Conservation (phyloP, 2,329 filamentous ascomycete genomes). For the Botrytis fragariae region DNA sequence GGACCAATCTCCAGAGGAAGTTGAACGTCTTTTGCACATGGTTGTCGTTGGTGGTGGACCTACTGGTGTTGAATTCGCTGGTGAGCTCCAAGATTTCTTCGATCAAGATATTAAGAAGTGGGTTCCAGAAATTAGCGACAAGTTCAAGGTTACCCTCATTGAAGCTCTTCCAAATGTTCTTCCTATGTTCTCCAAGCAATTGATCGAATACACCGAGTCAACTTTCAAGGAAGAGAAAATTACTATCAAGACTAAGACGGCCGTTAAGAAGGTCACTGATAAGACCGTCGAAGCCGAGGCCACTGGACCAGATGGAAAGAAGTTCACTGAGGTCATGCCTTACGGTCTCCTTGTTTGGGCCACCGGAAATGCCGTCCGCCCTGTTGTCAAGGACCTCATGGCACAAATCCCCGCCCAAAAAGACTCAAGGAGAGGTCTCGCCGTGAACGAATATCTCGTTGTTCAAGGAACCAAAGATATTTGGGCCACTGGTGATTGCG, state of each 20-base stretch:
- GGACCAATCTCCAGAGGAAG: constrained; percentile 82
- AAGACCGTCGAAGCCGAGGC: constrained; percentile 90
- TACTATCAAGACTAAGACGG: constrained; percentile 95
- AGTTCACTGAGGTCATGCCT: constrained; percentile 76
- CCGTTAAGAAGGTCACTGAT: constrained; percentile 96
- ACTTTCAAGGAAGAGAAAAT: constrained; percentile 99
- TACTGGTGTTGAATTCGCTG: constrained; percentile 96
- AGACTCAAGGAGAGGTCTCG: constrained; percentile 88
- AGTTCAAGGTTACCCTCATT: constrained; percentile 96
- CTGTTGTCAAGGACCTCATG: constrained; percentile 89
- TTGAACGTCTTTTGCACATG: constrained; percentile 96
- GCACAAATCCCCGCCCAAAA: constrained; percentile 88
- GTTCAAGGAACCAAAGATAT: constrained; percentile 96
- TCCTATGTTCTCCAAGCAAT: constrained; percentile 97
- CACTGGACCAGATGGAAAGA: constrained; percentile 77
- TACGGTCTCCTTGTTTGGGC: constrained; percentile 98
- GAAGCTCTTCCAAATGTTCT: constrained; percentile 95
- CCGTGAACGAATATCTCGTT: constrained; percentile 97
- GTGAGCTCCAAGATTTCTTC: constrained; percentile 98
- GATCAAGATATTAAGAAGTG: constrained; percentile 97
- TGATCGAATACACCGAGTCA: constrained; percentile 99
- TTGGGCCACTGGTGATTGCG: constrained; percentile 97
- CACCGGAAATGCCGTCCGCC: constrained; percentile 90
- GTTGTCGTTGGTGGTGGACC: constrained; percentile 92
- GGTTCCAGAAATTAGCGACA: constrained; percentile 89